Evolutionary conservation across 2,329 filamentous ascomycete species (phyloP).

Genomic region (Emergomyces pasteurianus): DNA sequence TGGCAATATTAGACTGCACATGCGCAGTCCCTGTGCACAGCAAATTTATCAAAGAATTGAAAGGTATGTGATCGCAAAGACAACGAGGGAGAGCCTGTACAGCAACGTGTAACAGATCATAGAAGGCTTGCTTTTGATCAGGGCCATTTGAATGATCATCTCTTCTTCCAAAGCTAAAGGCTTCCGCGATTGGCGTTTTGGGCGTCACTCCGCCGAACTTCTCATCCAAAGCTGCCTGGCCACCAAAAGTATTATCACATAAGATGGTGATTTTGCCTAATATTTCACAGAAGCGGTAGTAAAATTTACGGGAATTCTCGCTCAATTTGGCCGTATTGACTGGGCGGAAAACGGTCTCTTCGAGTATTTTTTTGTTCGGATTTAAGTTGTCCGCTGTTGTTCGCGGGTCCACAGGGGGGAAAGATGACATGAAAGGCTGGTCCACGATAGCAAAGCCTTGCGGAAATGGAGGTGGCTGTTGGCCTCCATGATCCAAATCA

Average conservation of each 20-base stretch:
- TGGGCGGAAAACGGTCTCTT: slow-evolving; percentile 30
- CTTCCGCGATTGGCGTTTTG: slow-evolving; percentile 89
- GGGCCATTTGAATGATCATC: slow-evolving; percentile 62
- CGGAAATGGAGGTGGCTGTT: slow-evolving; percentile 71
- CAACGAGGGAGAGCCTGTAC: slow-evolving; percentile 94
- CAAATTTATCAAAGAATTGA: slow-evolving; percentile 87
- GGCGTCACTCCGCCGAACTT: slow-evolving; percentile 80
- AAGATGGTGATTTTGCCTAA: slow-evolving; percentile 91
- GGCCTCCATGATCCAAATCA: slow-evolving; percentile 75
- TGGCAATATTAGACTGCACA: slow-evolving; percentile 81
- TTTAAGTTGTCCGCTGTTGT: slow-evolving; percentile 23
- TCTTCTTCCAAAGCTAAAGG: slow-evolving; percentile 76
- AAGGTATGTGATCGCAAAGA: slow-evolving; percentile 76
- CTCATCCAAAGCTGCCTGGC: slow-evolving; percentile 87
- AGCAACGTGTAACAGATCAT: slow-evolving; percentile 87
- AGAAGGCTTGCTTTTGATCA: slow-evolving; percentile 88
- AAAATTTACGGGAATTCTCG: slow-evolving; percentile 72
- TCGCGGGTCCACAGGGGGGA: neutral
- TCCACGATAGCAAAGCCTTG: slow-evolving; percentile 39
- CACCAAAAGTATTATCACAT: slow-evolving; percentile 93
- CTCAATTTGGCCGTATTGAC: slow-evolving; percentile 52
- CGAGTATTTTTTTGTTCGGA: slow-evolving; percentile 29
- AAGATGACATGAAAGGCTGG: slow-evolving; percentile 3
- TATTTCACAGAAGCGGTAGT: slow-evolving; percentile 85
- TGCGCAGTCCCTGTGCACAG: slow-evolving; percentile 95